These are phyloP conservation scores for Parmales sp. DNA, from an alignment of 108 stramenopile species.

Conservation along the genomic window DNA sequence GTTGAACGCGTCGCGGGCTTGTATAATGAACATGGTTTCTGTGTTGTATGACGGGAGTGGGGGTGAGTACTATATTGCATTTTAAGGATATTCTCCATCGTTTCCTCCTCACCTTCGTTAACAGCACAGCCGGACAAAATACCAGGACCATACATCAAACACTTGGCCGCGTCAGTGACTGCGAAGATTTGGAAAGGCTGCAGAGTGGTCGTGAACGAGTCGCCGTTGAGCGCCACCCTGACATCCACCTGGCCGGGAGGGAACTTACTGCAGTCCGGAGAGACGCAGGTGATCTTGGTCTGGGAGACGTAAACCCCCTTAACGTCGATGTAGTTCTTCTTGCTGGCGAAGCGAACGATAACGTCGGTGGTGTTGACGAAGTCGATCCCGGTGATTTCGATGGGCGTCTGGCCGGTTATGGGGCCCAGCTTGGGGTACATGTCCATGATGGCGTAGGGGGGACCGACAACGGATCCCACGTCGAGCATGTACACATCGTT, in stretches of 20 bases:
- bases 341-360: slow-evolving; percentile 39
- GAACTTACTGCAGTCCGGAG: slow-evolving; percentile 48
- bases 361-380: slow-evolving; percentile 20
- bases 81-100: too few species aligned
- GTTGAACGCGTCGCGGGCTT: slow-evolving; percentile 48
- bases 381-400: slow-evolving; percentile 42
- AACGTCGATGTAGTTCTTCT: slow-evolving; percentile 52
- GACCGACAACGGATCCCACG: slow-evolving; percentile 59
- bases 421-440: slow-evolving; percentile 44
- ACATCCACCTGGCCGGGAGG: slow-evolving; percentile 45
- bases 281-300: slow-evolving; percentile 31
- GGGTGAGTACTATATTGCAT: too few species aligned
- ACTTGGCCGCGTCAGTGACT: slow-evolving; percentile 48
- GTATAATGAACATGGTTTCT: slow-evolving; percentile 47
- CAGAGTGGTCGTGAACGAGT: slow-evolving; percentile 47
- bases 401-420: slow-evolving; percentile 50
- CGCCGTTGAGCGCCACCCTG: slow-evolving; percentile 44
- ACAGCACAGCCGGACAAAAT: slow-evolving; percentile 37
- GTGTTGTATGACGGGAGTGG: too few species aligned
- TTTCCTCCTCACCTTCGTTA: too few species aligned
- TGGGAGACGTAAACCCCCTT: slow-evolving; percentile 39
- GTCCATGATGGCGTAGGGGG: slow-evolving; percentile 54
- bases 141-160: slow-evolving; percentile 64
- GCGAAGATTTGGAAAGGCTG: slow-evolving; percentile 52
- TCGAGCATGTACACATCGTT: slow-evolving; percentile 45